Evolutionary conservation across 23 red algal genomes (phyloP).

Genomic region (Porphyridium purpureum): DNA sequence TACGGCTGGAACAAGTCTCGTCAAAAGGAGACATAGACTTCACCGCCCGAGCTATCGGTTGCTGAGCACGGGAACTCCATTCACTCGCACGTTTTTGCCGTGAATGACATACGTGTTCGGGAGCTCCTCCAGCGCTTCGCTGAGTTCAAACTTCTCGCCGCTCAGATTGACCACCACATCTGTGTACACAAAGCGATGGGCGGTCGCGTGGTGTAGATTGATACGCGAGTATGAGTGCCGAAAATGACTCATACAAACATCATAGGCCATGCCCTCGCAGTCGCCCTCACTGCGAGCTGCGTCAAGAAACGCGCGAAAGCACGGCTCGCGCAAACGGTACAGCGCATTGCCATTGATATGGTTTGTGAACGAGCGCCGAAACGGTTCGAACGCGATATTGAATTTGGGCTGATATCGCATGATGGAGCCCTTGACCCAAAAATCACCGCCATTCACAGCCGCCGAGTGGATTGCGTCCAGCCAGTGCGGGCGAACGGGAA

Average conservation of each 20-base stretch:
- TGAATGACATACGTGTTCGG: constrained; percentile 40
- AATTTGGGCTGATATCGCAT: constrained; percentile 63
- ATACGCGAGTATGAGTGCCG: constrained; percentile 10
- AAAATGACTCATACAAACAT: constrained; percentile 56
- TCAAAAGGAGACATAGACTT: too few relatives aligned
- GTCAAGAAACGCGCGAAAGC: constrained; percentile 41
- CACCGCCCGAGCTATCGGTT: too few relatives aligned
- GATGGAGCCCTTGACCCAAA: constrained; percentile 50
- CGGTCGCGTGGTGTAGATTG: constrained; percentile 33
- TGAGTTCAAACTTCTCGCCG: constrained; percentile 11
- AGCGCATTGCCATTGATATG: constrained; percentile 93
- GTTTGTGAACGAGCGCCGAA: constrained; percentile 33
- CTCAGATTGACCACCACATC: constrained; percentile 45
- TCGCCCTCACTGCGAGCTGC: constrained; percentile 13
- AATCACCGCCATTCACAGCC: constrained; percentile 12
- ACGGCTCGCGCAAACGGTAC: constrained; percentile 43
- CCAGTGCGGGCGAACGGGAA: constrained; percentile 41
- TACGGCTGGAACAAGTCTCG: too few relatives aligned
- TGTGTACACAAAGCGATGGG: constrained; percentile 50
- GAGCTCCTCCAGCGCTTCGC: constrained; percentile 8
- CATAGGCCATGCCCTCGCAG: constrained; percentile 59
- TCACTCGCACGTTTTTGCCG: too few relatives aligned
- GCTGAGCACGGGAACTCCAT: too few relatives aligned
- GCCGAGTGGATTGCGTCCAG: constrained; percentile 15
- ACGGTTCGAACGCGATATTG: constrained; percentile 47